Evolutionary conservation across 169 alveolate genomes (phyloP).

Genomic region (Plasmodium cynomolgi): DNA sequence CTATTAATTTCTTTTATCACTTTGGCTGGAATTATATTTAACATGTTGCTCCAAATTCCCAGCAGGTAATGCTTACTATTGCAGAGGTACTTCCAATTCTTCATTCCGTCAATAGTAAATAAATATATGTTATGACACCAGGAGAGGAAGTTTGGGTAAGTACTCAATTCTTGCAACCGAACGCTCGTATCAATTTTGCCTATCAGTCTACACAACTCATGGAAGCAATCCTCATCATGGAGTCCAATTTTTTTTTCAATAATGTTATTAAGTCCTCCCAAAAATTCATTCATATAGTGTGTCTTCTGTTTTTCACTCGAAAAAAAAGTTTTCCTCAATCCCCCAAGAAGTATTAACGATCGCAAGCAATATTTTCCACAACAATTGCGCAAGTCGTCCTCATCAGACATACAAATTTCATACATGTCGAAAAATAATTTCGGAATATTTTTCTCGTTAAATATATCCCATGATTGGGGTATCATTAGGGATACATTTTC

Average conservation of each 20-base stretch:
- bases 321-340: slow-evolving; percentile 92
- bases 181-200: slow-evolving; percentile 93
- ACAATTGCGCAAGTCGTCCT: slow-evolving; percentile 74
- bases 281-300: slow-evolving; percentile 87
- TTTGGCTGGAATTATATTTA: slow-evolving; percentile 64
- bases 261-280: slow-evolving; percentile 90
- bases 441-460: slow-evolving; percentile 90
- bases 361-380: slow-evolving; percentile 90
- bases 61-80: slow-evolving; percentile 93
- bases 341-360: slow-evolving; percentile 90
- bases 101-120: slow-evolving; percentile 91
- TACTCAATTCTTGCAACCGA: slow-evolving; percentile 87
- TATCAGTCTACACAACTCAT: slow-evolving; percentile 92
- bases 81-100: slow-evolving; percentile 90
- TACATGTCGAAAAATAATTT: slow-evolving; percentile 87
- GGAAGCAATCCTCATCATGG: slow-evolving; percentile 91
- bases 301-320: slow-evolving; percentile 89
- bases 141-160: slow-evolving; percentile 86
- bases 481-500: slow-evolving; percentile 94
- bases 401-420: slow-evolving; percentile 76
- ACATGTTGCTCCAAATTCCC: slow-evolving; percentile 94
- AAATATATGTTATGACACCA: slow-evolving; percentile 92
- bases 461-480: slow-evolving; percentile 93
- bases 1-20: slow-evolving; percentile 70
- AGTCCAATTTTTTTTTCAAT: slow-evolving; percentile 90